Evolutionary conservation across 148 eudicot species (phyloP).

Genomic region (Nyssa sinensis): DNA sequence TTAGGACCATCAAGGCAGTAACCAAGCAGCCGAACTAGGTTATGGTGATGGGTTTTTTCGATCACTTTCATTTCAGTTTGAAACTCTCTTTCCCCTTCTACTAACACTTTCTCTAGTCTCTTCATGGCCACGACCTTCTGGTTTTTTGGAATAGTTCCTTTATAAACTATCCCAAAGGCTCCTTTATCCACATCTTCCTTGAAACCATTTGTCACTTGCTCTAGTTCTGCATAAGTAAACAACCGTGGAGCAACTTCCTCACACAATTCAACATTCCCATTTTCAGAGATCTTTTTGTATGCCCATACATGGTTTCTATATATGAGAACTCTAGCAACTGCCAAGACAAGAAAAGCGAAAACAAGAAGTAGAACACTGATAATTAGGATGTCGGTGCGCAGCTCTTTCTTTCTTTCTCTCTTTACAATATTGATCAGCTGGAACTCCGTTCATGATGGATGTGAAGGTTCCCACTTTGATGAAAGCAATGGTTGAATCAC

Average conservation of each 20-base stretch:
- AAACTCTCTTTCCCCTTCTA: constrained; percentile 11
- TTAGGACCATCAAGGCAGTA: constrained; percentile 13
- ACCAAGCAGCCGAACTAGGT: constrained; percentile 8
- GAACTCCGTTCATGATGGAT: background rate
- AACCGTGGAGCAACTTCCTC: constrained; percentile 1
- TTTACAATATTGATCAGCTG: background rate
- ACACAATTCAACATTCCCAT: background rate
- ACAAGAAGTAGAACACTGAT: background rate
- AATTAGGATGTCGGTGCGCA: background rate
- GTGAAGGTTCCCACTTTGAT: constrained; percentile 1
- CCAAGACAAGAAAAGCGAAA: background rate
- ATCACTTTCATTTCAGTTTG: constrained; percentile 9
- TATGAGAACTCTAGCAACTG: background rate
- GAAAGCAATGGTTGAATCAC: background rate
- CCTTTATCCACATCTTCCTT: constrained; percentile 15
- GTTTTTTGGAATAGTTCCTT: background rate
- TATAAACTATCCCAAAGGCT: constrained; percentile 1
- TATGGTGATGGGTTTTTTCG: constrained; percentile 12
- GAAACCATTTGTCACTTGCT: constrained; percentile 9
- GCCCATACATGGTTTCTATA: background rate
- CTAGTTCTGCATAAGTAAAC: constrained; percentile 9
- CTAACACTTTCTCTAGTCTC: constrained; percentile 3
- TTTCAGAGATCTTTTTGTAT: background rate
- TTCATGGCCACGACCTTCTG: constrained; percentile 12
- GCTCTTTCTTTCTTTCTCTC: background rate